A percentile compares a stretch with the other conserved stretches of the same genome.
phyloP scores from a whole-genome alignment of 2,329 filamentous ascomycete genomes.

The Cercospora sesami region DNA sequence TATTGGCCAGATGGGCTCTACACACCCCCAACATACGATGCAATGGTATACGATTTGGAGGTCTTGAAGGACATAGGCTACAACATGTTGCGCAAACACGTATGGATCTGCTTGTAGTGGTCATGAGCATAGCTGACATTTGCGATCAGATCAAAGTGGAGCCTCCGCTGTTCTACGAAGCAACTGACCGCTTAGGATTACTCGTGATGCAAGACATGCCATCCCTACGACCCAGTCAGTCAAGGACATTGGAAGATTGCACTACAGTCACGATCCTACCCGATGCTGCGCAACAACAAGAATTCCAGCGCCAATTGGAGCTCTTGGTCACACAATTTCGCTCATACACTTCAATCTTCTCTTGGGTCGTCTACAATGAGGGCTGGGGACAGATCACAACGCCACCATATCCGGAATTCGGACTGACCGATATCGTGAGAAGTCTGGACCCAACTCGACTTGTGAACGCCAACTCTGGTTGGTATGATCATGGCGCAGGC shows the following conservation, averaged over 20 bases:
- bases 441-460: conserved; percentile 64
- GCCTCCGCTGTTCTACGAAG: conserved; percentile 65
- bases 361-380: conserved; percentile 72
- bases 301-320: conserved; percentile 65
- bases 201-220: conserved; percentile 74
- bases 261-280: conserved; percentile 38
- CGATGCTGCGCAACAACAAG: conserved; percentile 55
- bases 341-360: conserved; percentile 64
- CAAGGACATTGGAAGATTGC: conserved; percentile 39
- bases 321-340: conserved; percentile 63
- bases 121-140: background rate
- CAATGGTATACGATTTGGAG: conserved; percentile 66
- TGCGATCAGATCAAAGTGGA: conserved; percentile 61
- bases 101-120: conserved; percentile 4
- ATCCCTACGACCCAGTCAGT: conserved; percentile 48
- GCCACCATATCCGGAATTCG: conserved; percentile 54
- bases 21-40: conserved; percentile 63
- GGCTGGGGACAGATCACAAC: conserved; percentile 64
- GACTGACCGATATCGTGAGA: conserved; percentile 57
- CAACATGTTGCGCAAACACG: conserved; percentile 70
- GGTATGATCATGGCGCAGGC: conserved; percentile 67
- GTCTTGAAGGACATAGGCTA: conserved; percentile 65
- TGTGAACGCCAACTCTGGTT: conserved; percentile 64
- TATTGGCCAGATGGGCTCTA: conserved; percentile 70
- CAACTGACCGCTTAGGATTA: conserved; percentile 65